Evolutionary conservation across 441 rosid genomes (phyloP), one percentile per base, ranked within the genome.

Genomic region (Gossypium davidsonii): DNA sequence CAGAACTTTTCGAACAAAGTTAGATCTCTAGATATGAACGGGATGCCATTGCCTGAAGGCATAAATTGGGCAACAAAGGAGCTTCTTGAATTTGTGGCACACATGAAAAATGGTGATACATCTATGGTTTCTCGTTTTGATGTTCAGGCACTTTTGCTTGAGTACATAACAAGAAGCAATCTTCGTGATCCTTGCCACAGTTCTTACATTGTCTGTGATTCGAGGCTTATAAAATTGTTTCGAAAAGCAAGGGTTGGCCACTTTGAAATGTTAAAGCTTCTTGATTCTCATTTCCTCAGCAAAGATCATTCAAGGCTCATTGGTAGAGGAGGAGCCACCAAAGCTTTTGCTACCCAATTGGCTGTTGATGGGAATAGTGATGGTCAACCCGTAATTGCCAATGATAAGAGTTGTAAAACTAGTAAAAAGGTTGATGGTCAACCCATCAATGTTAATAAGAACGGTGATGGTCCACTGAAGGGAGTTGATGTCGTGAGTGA

Each of bases 261-360:
- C 77, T 60, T 88, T 81, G 97, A 96, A 82, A 93, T 96, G 98
- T 85, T 86, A 74, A 89, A 88, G 89, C 94, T 96, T 85, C 89
- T 96, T 64, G 97, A 89, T 65, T 79, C 79, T 71, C 99, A 96
- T 74, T 88, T 88, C 79, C 88, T 88, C n/a, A 72, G 70, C 55
- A 81, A 85, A 70, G 93, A 87, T 51, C 82, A 78, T 67, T 79
- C 86, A 73, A 80, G 61, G 6, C 68, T 67, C 51, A 80, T 79
- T 64, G 77, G 79, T 75, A 79, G 75, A 15, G 75, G 72, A 37
- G 79, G 79, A 34, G 83, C 70, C 79, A 73, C 67, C 28, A 85
- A 81, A 78, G 80, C 82, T 55, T 76, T 73, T 65, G 67, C 81
- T 64, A 70, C 76, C 67, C 85, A 79, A 67, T 55, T 82, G 59